phyloP scores from a whole-genome alignment of 495 filamentous ascomycete species.

The Xylaria venustula region DNA sequence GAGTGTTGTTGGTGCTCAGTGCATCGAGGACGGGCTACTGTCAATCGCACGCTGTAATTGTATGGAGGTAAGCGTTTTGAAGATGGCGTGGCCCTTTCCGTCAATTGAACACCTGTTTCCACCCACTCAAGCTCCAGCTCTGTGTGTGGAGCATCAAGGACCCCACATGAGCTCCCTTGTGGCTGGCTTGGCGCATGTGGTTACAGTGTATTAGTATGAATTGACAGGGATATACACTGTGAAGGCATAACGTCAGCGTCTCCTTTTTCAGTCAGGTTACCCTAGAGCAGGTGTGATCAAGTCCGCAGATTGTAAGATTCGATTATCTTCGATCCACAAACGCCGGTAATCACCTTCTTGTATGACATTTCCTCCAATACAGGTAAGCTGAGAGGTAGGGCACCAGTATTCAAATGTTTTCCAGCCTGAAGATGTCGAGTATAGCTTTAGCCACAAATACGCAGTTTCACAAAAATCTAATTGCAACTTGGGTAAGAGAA shows the following conservation, averaged over 20 bases:
- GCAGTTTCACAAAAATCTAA: neutral
- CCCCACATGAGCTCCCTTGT: neutral
- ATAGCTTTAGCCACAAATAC: neutral
- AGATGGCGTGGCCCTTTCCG: neutral
- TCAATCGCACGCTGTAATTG: too few species aligned
- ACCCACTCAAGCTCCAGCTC: neutral
- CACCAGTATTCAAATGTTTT: too few species aligned
- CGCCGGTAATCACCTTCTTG: too few species aligned
- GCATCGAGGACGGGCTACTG: neutral
- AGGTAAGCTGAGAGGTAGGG: too few species aligned
- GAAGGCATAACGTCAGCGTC: neutral
- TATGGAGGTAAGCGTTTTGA: too few species aligned
- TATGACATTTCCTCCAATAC: too few species aligned
- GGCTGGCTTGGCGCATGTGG: neutral
- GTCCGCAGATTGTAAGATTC: too few species aligned
- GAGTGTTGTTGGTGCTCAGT: neutral
- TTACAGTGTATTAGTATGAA: neutral
- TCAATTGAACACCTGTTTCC: constrained; percentile 19
- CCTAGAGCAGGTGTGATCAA: too few species aligned
- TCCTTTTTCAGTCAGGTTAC: neutral
- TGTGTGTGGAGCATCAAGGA: too few species aligned
- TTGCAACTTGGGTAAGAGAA: neutral
- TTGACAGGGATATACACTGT: neutral
- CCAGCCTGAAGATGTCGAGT: too few species aligned
- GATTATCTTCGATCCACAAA: too few species aligned